These are phyloP conservation scores for Gossypium stocksii DNA, from an alignment of 345 rosid genomes.

Conservation along the genomic window DNA sequence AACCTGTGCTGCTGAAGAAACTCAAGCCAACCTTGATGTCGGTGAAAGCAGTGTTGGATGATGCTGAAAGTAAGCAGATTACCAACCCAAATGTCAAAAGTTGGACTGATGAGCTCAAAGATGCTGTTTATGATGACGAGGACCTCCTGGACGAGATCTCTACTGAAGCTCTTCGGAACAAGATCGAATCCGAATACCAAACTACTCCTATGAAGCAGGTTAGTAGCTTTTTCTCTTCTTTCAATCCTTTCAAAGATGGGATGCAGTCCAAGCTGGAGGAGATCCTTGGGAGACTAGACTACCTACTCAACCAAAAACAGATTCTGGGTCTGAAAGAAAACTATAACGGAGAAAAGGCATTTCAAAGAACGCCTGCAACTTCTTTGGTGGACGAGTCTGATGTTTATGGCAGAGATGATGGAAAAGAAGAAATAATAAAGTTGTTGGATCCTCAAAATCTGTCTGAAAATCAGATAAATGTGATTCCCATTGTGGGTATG, in stretches of 20 bases:
- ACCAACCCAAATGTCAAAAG: not conserved
- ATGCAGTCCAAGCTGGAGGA: not conserved
- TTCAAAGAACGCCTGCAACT: conserved; percentile 5
- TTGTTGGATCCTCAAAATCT: not conserved
- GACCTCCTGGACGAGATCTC: not conserved
- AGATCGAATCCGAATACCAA: not conserved
- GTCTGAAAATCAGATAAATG: not conserved
- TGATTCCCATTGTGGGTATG: conserved; percentile 18
- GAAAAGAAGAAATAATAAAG: not conserved
- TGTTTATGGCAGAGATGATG: not conserved
- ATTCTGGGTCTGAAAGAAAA: conserved; percentile 17
- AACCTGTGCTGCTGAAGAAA: not conserved
- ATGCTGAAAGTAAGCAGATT: conserved; percentile 20
- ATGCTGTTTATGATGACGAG: conserved; percentile 2
- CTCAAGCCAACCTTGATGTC: not conserved
- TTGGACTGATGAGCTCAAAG: conserved; percentile 24
- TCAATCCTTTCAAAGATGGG: not conserved
- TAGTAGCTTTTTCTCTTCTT: not conserved
- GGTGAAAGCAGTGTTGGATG: conserved; percentile 12
- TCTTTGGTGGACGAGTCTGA: conserved; percentile 18
- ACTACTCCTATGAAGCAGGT: not conserved
- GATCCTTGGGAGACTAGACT: not conserved
- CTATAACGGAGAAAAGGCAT: not conserved
- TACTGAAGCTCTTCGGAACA: not conserved
- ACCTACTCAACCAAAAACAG: not conserved